Conservation (phyloP, 106 monocot genomes). For the Acorus gramineus region DNA sequence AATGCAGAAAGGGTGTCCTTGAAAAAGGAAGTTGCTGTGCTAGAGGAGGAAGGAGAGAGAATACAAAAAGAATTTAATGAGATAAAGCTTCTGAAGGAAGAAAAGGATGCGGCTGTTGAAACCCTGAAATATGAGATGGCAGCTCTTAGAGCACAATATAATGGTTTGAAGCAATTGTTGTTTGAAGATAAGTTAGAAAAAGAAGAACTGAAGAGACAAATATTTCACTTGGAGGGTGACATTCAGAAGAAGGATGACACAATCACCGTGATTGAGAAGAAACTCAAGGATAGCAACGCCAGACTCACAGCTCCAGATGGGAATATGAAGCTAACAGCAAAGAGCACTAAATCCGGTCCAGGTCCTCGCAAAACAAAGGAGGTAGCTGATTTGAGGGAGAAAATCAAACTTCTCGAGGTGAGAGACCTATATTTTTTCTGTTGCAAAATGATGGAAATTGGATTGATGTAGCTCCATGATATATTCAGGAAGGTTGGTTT, state of each 20-base stretch:
- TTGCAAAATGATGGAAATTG: not conserved
- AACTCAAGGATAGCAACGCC: constrained; percentile 18
- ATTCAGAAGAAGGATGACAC: constrained; percentile 25
- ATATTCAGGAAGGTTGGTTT: not conserved
- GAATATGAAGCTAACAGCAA: constrained; percentile 5
- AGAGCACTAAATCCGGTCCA: constrained; percentile 1
- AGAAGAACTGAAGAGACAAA: constrained; percentile 34
- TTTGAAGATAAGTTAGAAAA: constrained; percentile 35
- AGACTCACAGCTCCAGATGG: constrained; percentile 9
- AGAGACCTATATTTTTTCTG: not conserved
- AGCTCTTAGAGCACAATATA: constrained; percentile 21
- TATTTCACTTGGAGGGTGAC: constrained; percentile 16
- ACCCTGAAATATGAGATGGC: constrained; percentile 30
- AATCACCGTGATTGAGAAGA: constrained; percentile 18
- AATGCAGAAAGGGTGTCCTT: constrained; percentile 10
- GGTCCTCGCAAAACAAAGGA: constrained; percentile 2
- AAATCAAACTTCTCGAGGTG: constrained; percentile 11
- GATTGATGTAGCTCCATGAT: too few relatives aligned
- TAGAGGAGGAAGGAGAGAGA: constrained; percentile 26
- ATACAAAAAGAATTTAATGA: constrained; percentile 26
- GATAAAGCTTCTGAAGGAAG: constrained; percentile 21
- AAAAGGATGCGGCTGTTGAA: constrained; percentile 31
- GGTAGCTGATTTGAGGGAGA: not conserved
- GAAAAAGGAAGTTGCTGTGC: not conserved
- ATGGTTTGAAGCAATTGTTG: constrained; percentile 32